A percentile compares a stretch with the other conserved stretches of the same genome.
phyloP scores from a whole-genome alignment of 1,284 basidiomycete genomes.

The Lentinus polychrous region DNA sequence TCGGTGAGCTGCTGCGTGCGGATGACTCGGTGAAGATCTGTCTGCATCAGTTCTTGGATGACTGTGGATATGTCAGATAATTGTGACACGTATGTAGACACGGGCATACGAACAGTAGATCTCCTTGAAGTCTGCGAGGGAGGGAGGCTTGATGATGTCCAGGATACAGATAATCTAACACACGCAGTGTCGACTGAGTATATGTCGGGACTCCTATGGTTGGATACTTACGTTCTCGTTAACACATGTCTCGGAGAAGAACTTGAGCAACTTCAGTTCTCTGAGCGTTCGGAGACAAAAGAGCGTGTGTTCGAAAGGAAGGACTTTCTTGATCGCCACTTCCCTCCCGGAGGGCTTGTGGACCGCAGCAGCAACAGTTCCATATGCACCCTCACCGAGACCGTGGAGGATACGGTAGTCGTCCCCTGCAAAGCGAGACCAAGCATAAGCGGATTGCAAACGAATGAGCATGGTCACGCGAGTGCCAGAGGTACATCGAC shows the following conservation, averaged over 20 bases:
- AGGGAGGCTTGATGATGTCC: constrained; percentile 78
- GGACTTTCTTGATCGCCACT: constrained; percentile 80
- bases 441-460: constrained; percentile 6
- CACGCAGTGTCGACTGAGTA: constrained; percentile 13
- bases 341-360: constrained; percentile 58
- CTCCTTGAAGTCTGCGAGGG: constrained; percentile 77
- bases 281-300: constrained; percentile 74
- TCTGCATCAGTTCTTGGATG: constrained; percentile 89
- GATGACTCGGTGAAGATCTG: constrained; percentile 86
- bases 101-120: constrained; percentile 56
- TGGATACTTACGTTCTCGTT: constrained; percentile 58
- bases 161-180: constrained; percentile 77
- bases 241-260: constrained; percentile 77
- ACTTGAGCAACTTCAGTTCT: constrained; percentile 77
- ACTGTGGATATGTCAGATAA: constrained; percentile 34
- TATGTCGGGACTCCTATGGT: constrained; percentile 8
- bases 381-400: constrained; percentile 74
- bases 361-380: constrained; percentile 63
- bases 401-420: constrained; percentile 73
- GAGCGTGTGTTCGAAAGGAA: constrained; percentile 80
- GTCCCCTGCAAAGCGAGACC: constrained; percentile 40
- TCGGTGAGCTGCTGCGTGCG: constrained; percentile 83
- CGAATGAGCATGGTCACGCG: not conserved
- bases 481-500: not conserved
- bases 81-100: constrained; percentile 3